Conservation (phyloP, 495 filamentous ascomycete genomes). For the Xylaria telfairii region DNA sequence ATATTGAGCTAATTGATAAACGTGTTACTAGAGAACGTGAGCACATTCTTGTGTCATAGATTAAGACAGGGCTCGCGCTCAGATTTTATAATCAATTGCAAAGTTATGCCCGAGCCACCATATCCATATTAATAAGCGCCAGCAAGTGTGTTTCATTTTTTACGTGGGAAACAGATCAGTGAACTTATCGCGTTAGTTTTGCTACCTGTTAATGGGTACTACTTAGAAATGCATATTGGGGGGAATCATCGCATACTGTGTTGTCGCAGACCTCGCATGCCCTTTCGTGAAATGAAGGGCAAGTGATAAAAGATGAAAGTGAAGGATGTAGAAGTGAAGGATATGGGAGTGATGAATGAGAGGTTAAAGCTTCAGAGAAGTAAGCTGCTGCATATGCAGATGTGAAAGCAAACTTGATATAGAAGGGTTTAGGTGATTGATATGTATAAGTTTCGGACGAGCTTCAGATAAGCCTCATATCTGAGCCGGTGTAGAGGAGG, state of each 20-base stretch:
- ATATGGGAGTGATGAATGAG: background rate
- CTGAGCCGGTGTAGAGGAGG: background rate
- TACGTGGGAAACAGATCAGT: no score
- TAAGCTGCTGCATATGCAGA: background rate
- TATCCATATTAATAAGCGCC: no score
- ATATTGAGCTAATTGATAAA: background rate
- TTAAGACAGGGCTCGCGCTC: no score
- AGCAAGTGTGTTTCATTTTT: no score
- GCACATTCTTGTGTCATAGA: no score
- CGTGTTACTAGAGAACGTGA: no score
- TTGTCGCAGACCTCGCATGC: background rate
- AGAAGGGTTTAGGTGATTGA: background rate
- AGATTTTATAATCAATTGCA: background rate
- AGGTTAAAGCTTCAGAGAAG: background rate
- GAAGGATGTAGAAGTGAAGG: background rate
- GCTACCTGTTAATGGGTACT: background rate
- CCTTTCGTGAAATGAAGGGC: background rate
- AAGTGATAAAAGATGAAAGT: background rate
- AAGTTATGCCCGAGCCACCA: no score
- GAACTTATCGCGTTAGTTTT: background rate
- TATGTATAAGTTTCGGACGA: no score
- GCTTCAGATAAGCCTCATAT: background rate
- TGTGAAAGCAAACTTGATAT: background rate
- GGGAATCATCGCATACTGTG: conserved; percentile 7
- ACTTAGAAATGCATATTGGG: background rate